Conservation (phyloP, 179 eudicot species). For the Carnegiea gigantea region DNA sequence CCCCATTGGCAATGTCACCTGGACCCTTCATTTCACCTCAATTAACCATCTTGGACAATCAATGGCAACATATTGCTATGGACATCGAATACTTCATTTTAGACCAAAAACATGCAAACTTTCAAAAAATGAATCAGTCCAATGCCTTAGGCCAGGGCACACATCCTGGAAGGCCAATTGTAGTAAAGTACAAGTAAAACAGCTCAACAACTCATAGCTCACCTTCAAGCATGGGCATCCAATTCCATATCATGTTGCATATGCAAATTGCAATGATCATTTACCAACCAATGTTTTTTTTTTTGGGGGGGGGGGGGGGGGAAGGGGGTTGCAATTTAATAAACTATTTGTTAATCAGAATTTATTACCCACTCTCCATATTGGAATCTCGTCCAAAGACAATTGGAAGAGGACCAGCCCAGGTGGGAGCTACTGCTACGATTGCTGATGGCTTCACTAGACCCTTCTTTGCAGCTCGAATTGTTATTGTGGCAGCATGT, state of each 20-base stretch:
- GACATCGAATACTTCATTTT: not conserved
- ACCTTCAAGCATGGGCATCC: not conserved
- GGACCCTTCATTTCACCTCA: not conserved
- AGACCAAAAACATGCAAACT: not conserved
- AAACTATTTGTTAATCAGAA: not conserved
- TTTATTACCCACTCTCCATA: constrained; percentile 72
- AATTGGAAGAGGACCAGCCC: constrained; percentile 98
- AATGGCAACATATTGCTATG: too few relatives aligned
- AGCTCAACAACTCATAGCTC: too few relatives aligned
- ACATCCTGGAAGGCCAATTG: not conserved
- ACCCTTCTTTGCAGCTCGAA: constrained; percentile 85
- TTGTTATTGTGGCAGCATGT: constrained; percentile 85
- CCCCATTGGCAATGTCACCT: too few relatives aligned
- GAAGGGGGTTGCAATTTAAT: not conserved
- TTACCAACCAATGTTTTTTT: too few relatives aligned
- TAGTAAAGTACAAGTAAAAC: not conserved
- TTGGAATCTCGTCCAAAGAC: constrained; percentile 87
- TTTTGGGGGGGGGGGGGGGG: too few relatives aligned
- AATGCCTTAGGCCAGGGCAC: too few relatives aligned
- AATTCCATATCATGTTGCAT: not conserved
- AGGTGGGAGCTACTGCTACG: constrained; percentile 93
- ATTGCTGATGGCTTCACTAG: constrained; percentile 73
- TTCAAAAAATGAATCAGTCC: not conserved
- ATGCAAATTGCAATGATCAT: not conserved
- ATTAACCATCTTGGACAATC: not conserved